Conservation (phyloP, 164 flowering plant species). For the Taxillus chinensis region DNA sequence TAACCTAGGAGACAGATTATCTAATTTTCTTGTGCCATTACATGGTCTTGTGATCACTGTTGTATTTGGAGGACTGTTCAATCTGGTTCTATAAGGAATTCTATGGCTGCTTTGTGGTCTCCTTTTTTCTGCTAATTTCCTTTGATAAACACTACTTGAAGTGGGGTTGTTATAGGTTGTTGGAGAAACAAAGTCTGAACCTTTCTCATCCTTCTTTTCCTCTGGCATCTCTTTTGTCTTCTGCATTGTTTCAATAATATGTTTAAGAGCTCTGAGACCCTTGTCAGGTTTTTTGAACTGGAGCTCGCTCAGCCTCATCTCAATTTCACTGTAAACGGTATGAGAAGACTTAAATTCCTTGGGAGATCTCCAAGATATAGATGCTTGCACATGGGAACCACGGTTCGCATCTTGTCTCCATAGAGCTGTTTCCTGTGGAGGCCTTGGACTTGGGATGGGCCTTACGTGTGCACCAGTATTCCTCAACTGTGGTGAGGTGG, state of each 20-base stretch:
- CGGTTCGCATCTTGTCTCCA: slow-evolving; percentile 50
- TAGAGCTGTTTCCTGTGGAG: slow-evolving; percentile 68
- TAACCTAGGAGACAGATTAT: slow-evolving; percentile 14
- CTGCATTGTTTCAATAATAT: slow-evolving; percentile 86
- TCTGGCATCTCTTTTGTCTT: slow-evolving; percentile 34
- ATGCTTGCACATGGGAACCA: slow-evolving; percentile 20
- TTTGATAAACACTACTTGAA: slow-evolving; percentile 18
- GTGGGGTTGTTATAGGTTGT: slow-evolving; percentile 16
- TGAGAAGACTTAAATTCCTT: slow-evolving; percentile 20
- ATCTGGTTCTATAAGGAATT: slow-evolving; percentile 16
- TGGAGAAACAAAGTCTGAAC: slow-evolving; percentile 16
- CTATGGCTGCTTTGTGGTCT: slow-evolving; percentile 11
- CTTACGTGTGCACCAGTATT: slow-evolving; percentile 28
- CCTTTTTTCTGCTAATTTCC: slow-evolving; percentile 13
- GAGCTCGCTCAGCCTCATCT: slow-evolving; percentile 68
- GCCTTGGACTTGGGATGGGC: slow-evolving; percentile 30
- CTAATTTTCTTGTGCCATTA: slow-evolving; percentile 23
- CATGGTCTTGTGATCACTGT: slow-evolving; percentile 45
- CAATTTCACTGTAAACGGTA: slow-evolving; percentile 75
- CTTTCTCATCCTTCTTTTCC: slow-evolving; percentile 24
- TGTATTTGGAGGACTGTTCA: slow-evolving; percentile 19
- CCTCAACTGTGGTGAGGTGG: slow-evolving; percentile 21
- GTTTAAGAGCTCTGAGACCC: slow-evolving; percentile 95
- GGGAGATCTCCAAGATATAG: slow-evolving; percentile 17
- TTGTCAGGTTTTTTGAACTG: slow-evolving; percentile 67